These are phyloP conservation scores for Nepenthes mirabilis DNA, from an alignment of 148 eudicot species.

Conservation along the genomic window DNA sequence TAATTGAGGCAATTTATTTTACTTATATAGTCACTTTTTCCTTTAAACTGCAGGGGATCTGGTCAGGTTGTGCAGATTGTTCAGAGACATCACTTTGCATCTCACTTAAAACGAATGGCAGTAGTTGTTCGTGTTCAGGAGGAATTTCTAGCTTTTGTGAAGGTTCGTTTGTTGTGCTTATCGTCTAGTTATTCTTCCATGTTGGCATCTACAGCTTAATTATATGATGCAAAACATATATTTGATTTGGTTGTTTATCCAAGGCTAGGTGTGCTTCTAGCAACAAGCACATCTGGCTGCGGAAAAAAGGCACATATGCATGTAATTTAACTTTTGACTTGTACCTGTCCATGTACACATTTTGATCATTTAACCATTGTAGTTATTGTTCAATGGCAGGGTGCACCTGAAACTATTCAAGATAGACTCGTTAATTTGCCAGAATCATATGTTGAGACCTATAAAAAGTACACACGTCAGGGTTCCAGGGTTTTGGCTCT, in stretches of 20 bases:
- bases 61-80: slow-evolving; percentile 85
- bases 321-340: background rate
- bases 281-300: no score
- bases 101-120: slow-evolving; percentile 91
- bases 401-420: slow-evolving; percentile 98
- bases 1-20: no score
- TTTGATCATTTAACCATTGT: background rate
- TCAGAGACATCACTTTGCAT: slow-evolving; percentile 94
- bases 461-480: slow-evolving; percentile 90
- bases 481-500: slow-evolving; percentile 97
- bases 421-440: slow-evolving; percentile 72
- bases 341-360: background rate
- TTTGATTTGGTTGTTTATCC: no score
- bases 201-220: no score
- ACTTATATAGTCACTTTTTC: background rate
- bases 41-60: slow-evolving; percentile 44
- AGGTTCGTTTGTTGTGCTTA: slow-evolving; percentile 27
- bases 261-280: no score
- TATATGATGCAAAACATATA: no score
- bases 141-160: slow-evolving; percentile 73
- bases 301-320: no score
- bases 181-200: no score
- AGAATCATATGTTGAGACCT: slow-evolving; percentile 56
- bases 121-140: slow-evolving; percentile 92
- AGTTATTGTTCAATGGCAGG: slow-evolving; percentile 24